Base-by-base conservation (phyloP, 768 basidiomycete genomes). In the Hygrophoropsis aurantiaca region DNA sequence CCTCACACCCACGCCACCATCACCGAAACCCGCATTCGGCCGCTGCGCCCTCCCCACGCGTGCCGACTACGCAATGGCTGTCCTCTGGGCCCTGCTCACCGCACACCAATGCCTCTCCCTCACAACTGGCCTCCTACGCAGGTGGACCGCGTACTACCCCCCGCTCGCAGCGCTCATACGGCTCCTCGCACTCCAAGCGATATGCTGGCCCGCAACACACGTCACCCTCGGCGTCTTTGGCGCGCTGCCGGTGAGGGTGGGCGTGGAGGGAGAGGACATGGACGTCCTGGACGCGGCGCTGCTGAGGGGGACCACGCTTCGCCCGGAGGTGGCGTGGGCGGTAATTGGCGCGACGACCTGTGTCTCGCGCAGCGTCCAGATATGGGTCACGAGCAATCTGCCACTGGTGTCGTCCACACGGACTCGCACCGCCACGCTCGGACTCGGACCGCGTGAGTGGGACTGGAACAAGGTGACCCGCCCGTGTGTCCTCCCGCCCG, bases 351-450 rank as follows among this genome's bases (percentile, higher is more conserved):
- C 86, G 11, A 91, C 90, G 38, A 97, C 95, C 0, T 90, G 85
- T 59, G 73, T 85, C 45, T 86, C 85, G 54, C 78, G 89, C 44
- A 81, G 84, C 55, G 78, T 97, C 45, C 91, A 97, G 69, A 85
- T 97, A 50, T 98, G 94, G 93, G 94, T 97, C 20, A 95, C 94
- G 33, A 88, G 85, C 60, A 98, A 98, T 63, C 79, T 98, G n/a
- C n/a, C n/a, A n/a, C n/a, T n/a, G n/a, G n/a, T n/a, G n/a, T n/a
- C n/a, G n/a, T n/a, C n/a, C n/a, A n/a, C n/a, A n/a, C n/a, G n/a
- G n/a, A n/a, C n/a, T n/a, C n/a, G n/a, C n/a, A n/a, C n/a, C n/a
- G n/a, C n/a, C n/a, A n/a, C n/a, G n/a, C n/a, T n/a, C n/a, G n/a
- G n/a, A n/a, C n/a, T n/a, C n/a, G n/a, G n/a, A n/a, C n/a, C n/a